Evolutionary conservation across 2,329 filamentous ascomycete species (phyloP), one percentile per base, ranked within the genome.

Genomic region (Xylariaceae sp.): DNA sequence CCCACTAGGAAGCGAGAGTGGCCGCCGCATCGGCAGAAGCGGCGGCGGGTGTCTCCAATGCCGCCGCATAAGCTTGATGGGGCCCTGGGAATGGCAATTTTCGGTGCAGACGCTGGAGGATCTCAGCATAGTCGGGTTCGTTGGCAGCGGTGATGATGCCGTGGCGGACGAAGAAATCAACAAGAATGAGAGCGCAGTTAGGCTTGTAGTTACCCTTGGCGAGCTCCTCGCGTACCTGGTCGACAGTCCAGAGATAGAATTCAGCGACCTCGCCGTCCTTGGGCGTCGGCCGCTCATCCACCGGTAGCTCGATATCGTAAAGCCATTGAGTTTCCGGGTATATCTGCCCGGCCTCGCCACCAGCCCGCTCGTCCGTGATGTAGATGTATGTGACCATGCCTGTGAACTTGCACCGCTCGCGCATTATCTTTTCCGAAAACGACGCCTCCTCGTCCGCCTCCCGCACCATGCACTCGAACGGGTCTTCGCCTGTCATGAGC

Each of bases 241-340:
- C 84, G 36, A 97, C 81, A 1, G 82, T 87, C 83, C 86, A 87
- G 56, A 97, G 79, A 70, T 86, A 83, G 72, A 98, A 98, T 60
- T 86, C 85, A 69, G 92, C 91, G 4, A 96, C 95, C 77, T 99
- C 95, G 50, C 89, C 87, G 73, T 99, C 95, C 56, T 89, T 88
- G 16, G 94, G 93, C 70, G 82, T 83, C 11, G 90, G 92, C 31
- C 85, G 77, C 3, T 92, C 80, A 57, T 87, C 85, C 23, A 78
- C 75, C 2, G 88, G 83, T 62, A 99, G 78, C 73, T 92, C 87
- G 61, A 98, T 78, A 72, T 99, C 92, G 76, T 95, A 99, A 40
- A 96, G 80, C 79, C 92, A 97, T 75, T 98, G 89, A 68, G 87
- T 88, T 76, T 98, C 95, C 0, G 95, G 95, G 75, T 96, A 94